Percentiles rank a stretch among this genome's conserved stretches.
Conservation (phyloP, 176 grass and related monocot species). For the Alloteropsis semialata region DNA sequence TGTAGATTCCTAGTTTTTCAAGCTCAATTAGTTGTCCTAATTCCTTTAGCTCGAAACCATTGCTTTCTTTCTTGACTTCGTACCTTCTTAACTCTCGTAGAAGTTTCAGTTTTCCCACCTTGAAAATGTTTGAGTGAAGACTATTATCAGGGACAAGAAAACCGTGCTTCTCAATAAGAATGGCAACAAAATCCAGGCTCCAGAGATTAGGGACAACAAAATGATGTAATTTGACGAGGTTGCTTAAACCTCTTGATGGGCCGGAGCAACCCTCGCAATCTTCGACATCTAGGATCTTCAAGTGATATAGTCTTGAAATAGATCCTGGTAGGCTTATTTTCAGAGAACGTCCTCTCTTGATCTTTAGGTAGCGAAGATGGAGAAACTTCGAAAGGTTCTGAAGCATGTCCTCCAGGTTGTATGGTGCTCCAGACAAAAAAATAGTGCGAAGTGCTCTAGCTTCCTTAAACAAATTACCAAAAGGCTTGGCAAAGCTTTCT, state of each 20-base stretch:
- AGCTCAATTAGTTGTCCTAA: neutral
- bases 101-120: neutral
- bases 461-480: neutral
- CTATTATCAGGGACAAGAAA: too few species aligned
- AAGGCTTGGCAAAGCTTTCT: neutral
- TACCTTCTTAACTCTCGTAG: neutral
- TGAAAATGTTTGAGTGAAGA: neutral
- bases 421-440: neutral
- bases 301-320: neutral
- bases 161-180: too few species aligned
- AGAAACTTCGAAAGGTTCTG: neutral
- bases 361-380: slow-evolving; percentile 13
- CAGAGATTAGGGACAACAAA: neutral
- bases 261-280: rapidly evolving
- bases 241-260: neutral
- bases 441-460: neutral
- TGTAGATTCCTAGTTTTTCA: neutral
- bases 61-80: neutral
- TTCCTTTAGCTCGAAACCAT: neutral
- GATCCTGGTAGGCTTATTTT: rapidly evolving
- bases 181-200: too few species aligned
- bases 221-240: neutral
- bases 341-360: neutral
- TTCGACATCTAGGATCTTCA: neutral
- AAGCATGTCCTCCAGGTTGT: neutral